Base-by-base conservation (phyloP, 2,329 filamentous ascomycete species). In the Gnomoniopsis smithogilvyi region DNA sequence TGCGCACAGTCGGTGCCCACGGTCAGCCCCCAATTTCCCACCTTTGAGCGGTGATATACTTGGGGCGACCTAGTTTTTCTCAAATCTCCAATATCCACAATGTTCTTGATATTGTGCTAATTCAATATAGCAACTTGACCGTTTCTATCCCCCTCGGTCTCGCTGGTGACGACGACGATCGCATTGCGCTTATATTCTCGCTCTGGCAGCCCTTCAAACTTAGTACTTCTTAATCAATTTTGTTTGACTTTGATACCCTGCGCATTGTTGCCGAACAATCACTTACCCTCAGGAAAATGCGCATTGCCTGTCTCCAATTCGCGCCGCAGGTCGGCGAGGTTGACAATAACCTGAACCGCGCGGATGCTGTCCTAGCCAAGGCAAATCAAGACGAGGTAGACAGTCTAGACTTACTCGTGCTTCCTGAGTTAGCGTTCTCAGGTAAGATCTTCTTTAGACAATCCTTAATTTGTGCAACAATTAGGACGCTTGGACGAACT, bases 361-460 rank as follows among this genome's bases (percentile, higher is more conserved):
- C 90, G 62, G 85, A 92, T 64, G 72, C 78, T 0, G 78, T 93
- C 3, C 73, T 94, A 8, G 78, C 73, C 22, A 76, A 70, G 30
- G 80, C 82, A 0, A 73, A 79, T 4, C 74, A 78, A 0, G 72
- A 80, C 1, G 75, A 82, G 14, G 58, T 92, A 1, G 87, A 91
- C 64, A 74, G 80, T 11, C 46, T 93, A 1, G 88, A 92, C 67
- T 78, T 93, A 34, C 76, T 95, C 0, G 84, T 94, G 0, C 74
- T 94, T 0, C 90, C 90, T 0, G 91, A 94, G 69, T 74, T 94
- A 68, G 89, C 90, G 1, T 92, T 94, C 67, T 81, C 85, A 58
- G 88, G 88, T 90, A 73, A 64, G 74, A 51, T 3, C 2, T 21
- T 4, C 12, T 6, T 22, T 2, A 1, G 15, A 17, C n/a, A 17